A percentile compares a stretch with the other conserved stretches of the same genome.
Conservation (phyloP, 164 flowering plant genomes). For the Platanus orientalis region DNA sequence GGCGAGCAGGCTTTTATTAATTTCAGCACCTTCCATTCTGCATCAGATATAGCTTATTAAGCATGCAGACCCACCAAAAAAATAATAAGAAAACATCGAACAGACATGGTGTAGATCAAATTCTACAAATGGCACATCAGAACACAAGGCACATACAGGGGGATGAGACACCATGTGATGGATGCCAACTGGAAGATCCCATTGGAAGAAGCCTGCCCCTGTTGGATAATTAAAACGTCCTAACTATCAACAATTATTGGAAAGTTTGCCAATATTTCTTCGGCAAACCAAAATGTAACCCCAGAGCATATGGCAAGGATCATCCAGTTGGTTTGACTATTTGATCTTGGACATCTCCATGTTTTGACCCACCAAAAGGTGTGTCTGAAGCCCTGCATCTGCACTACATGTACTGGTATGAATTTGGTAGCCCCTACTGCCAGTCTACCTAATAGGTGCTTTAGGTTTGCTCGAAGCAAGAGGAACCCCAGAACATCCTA, state of each 20-base stretch:
- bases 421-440: not conserved
- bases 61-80: not conserved
- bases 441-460: not conserved
- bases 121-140: not conserved
- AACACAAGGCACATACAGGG: not conserved
- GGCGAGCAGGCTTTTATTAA: constrained; percentile 90
- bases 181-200: not conserved
- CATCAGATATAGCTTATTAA: constrained; percentile 11
- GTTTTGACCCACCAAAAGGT: not conserved
- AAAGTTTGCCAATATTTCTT: not conserved
- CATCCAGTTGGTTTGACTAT: not conserved
- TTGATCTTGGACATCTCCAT: not conserved
- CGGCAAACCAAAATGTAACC: not conserved
- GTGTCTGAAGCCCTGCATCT: not conserved
- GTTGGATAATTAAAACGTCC: not conserved
- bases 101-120: not conserved
- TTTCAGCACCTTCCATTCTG: constrained; percentile 97
- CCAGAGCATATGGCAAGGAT: not conserved
- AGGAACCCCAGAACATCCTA: constrained; percentile 6
- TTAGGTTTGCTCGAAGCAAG: not conserved
- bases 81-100: not conserved
- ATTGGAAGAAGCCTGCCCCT: not conserved
- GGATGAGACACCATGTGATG: not conserved
- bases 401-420: not conserved
- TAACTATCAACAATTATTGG: not conserved